phyloP scores from a whole-genome alignment of 768 basidiomycete species.

The Termitomyces sp. region DNA sequence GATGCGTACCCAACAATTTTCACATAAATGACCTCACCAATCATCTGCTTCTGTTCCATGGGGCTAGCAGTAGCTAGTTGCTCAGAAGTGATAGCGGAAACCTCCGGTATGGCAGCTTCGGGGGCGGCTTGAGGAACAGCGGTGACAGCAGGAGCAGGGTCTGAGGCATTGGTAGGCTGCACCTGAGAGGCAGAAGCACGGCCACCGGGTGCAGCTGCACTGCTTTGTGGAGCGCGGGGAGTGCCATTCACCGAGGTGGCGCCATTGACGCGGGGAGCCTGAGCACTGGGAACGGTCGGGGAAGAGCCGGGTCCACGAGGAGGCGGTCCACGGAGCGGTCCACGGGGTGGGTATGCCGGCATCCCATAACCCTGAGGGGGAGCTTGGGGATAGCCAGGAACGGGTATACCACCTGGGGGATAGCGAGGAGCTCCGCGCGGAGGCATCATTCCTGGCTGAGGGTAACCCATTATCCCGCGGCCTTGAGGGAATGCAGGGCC shows the following conservation, averaged over 20 bases:
- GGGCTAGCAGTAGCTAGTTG: conserved; percentile 57
- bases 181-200: conserved; percentile 35
- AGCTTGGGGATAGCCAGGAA: conserved; percentile 59
- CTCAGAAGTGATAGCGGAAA: conserved; percentile 39
- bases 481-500: conserved; percentile 78
- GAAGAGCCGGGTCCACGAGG: conserved; percentile 67
- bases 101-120: conserved; percentile 35
- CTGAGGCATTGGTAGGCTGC: conserved; percentile 33
- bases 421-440: conserved; percentile 57
- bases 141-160: conserved; percentile 32
- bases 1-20: conserved; percentile 70
- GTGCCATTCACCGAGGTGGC: conserved; percentile 52
- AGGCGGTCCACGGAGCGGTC: conserved; percentile 48
- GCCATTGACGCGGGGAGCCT: conserved; percentile 61
- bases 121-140: conserved; percentile 29
- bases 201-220: conserved; percentile 37
- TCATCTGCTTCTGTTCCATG: conserved; percentile 97
- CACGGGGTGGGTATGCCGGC: conserved; percentile 57
- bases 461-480: conserved; percentile 75
- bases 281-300: conserved; percentile 56
- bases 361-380: conserved; percentile 74
- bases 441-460: conserved; percentile 81
- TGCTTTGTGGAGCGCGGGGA: conserved; percentile 31
- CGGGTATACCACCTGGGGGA: conserved; percentile 52
- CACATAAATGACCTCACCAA: conserved; percentile 95